Evolutionary conservation across 2,329 filamentous ascomycete genomes (phyloP), one percentile per base, ranked within the genome.

Genomic region (Fusarium sp.): DNA sequence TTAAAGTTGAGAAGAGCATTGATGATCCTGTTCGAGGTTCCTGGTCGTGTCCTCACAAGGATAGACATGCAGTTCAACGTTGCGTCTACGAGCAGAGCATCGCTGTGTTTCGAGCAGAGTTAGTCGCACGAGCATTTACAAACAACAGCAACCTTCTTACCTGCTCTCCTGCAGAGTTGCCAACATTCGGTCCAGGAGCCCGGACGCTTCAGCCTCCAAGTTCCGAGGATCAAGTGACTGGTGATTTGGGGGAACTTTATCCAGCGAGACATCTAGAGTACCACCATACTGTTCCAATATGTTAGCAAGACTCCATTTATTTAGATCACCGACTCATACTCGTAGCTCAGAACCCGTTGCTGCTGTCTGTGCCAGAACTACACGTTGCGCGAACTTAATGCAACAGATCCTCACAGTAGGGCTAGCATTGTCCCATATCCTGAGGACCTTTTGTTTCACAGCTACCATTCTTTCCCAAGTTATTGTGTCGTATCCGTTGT

Each of bases 301-400:
- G 63, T 77, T 59, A 78, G 76, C 53, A 32, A 51, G 20, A 50
- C 62, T 42, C 55, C 44, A 22, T 20, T 38, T 20, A 42, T 45
- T 22, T 5, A 30, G 10, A 39, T 38, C 24, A 41, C n/a, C 15
- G 32, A 48, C 26, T 18, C 73, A 69, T 89, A 98, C 94, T 85
- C 94, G 91, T 76, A 93, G 93, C 80, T 98, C 96, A 63, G 90
- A 87, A 75, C 94, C 93, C 66, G 92, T 85, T 53, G 94, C 94
- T n/a, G 92, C 91, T 17, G 94, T 98, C 83, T 99, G 96, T 24
- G 95, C 94, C 75, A 98, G 89, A 50, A 99, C 93, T 50, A 98
- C 94, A 73, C 94, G 91, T 84, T 99, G 96, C 42, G 94, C 92
- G 82, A 99, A 99, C 83, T 99, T 99, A 87, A 98, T 92, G 85